Evolutionary conservation across 805 yeast species (phyloP).

Genomic region (Starmerella powellii): DNA sequence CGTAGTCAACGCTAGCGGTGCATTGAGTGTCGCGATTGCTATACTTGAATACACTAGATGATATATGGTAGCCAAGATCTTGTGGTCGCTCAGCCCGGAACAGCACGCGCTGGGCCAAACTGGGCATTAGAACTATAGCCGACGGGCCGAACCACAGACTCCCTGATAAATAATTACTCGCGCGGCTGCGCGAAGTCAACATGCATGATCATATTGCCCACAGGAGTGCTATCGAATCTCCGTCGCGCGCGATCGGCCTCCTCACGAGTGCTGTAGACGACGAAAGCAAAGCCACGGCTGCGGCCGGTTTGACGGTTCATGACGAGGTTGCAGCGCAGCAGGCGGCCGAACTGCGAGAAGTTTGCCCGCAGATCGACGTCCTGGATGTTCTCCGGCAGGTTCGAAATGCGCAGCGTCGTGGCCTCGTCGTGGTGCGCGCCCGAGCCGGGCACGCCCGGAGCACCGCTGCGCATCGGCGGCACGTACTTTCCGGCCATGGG

Average conservation of each 20-base stretch:
- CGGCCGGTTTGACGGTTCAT: slow-evolving; percentile 88
- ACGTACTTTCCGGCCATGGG: slow-evolving; percentile 40
- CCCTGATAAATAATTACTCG: slow-evolving; percentile 10
- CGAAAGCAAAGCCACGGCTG: slow-evolving; percentile 92
- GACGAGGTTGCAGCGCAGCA: slow-evolving; percentile 68
- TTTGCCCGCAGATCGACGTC: slow-evolving; percentile 69
- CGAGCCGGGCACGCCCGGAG: slow-evolving; percentile 30
- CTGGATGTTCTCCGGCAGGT: slow-evolving; percentile 72
- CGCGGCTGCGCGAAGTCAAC: slow-evolving; percentile 32
- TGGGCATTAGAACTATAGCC: no score
- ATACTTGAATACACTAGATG: no score
- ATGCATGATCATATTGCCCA: slow-evolving; percentile 67
- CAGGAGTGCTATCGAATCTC: slow-evolving; percentile 76
- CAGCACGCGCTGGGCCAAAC: no score
- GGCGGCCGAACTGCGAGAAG: slow-evolving; percentile 57
- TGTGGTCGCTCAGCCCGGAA: no score
- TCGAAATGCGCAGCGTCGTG: slow-evolving; percentile 79
- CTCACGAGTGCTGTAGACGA: slow-evolving; percentile 47
- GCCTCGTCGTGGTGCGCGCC: slow-evolving; percentile 62
- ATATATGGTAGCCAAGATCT: no score
- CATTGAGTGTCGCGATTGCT: no score
- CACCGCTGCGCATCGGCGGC: slow-evolving; percentile 47
- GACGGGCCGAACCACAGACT: no score
- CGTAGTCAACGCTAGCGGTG: no score
- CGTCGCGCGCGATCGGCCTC: slow-evolving; percentile 71